A percentile compares a stretch with the other conserved stretches of the same genome.
phyloP scores from a whole-genome alignment of 106 monocot genomes.

The Chionographis japonica region DNA sequence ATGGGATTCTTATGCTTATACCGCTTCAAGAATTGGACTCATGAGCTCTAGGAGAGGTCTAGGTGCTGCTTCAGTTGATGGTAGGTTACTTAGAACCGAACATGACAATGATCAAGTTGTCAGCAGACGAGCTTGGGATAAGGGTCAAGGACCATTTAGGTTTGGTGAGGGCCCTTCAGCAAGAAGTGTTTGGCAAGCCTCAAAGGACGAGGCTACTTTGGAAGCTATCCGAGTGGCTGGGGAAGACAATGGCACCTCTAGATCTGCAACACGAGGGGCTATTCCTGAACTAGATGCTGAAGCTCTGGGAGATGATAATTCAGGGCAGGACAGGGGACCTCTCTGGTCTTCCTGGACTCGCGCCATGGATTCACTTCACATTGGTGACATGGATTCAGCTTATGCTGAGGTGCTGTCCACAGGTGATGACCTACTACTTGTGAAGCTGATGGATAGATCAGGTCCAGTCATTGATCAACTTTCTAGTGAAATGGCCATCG shows the following conservation, averaged over 20 bases:
- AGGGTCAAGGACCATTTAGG: conserved; percentile 76
- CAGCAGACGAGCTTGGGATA: conserved; percentile 75
- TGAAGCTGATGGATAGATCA: conserved; percentile 91
- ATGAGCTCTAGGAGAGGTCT: conserved; percentile 50
- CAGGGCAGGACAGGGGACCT: conserved; percentile 43
- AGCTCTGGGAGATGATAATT: conserved; percentile 44
- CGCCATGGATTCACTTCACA: conserved; percentile 84
- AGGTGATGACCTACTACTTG: conserved; percentile 69
- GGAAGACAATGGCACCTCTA: conserved; percentile 68
- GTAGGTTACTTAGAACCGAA: conserved; percentile 47
- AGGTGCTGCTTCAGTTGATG: conserved; percentile 29
- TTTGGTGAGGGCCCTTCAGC: conserved; percentile 97
- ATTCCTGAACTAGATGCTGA: conserved; percentile 62
- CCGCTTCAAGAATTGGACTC: conserved; percentile 38
- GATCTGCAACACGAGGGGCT: conserved; percentile 25
- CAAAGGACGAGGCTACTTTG: conserved; percentile 96
- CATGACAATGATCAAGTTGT: conserved; percentile 46
- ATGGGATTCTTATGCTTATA: conserved; percentile 53
- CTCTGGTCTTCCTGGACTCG: conserved; percentile 80
- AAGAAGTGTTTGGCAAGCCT: conserved; percentile 98
- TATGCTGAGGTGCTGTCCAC: conserved; percentile 73
- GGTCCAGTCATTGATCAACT: conserved; percentile 86
- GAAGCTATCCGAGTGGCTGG: conserved; percentile 97
- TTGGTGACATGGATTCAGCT: conserved; percentile 82
- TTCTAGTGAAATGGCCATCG: conserved; percentile 55